Base-by-base conservation (phyloP, 495 filamentous ascomycete genomes). In the Penicillium odoratum region DNA sequence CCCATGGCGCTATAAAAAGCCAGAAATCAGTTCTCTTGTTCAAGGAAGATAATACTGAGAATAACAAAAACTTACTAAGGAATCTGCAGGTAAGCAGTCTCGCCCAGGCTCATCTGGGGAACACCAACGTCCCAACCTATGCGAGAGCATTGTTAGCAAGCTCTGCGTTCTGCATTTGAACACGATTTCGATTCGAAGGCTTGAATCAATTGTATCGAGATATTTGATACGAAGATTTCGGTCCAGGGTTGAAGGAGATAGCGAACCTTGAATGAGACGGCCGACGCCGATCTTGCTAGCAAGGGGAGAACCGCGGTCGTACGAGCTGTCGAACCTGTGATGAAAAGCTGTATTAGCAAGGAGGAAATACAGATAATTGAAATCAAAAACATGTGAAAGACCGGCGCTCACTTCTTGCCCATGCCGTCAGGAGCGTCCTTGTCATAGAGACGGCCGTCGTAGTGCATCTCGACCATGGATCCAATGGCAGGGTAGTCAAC, bases 111-210 rank as follows among this genome's bases (percentile, higher is more conserved):
- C 89, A 96, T 93, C 58, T 83, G 76, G 25, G 82, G 73, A 30
- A 96, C 90, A 57, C 88, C 91, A 78, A 93, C 85, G 59, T 96
- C 91, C 91, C 91, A 96, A 46, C 91, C 91, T 92, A 65, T 34
- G 10, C 4, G n/a, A 34, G 10, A 43, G 25, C n/a, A n/a, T n/a
- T n/a, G n/a, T n/a, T 31, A 48, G 26, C 46, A 48, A 30, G 2
- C n/a, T 29, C 13, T 1, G 1, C 29, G 18, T 10, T 48, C 25
- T 29, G 11, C 1, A 18, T 9, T 21, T 21, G n/a, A n/a, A n/a
- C n/a, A n/a, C n/a, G n/a, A n/a, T n/a, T n/a, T n/a, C 13, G 4
- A 46, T 5, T 43, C 0, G 10, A 25, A 21, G 2, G 18, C 11
- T 11, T 7, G 11, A 10, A 8, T 34, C 31, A 46, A 26, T 21